A percentile compares a stretch with the other conserved stretches of the same genome.
Evolutionary conservation across 2,329 filamentous ascomycete genomes (phyloP).

Genomic region (Cladophialophora carrionii): DNA sequence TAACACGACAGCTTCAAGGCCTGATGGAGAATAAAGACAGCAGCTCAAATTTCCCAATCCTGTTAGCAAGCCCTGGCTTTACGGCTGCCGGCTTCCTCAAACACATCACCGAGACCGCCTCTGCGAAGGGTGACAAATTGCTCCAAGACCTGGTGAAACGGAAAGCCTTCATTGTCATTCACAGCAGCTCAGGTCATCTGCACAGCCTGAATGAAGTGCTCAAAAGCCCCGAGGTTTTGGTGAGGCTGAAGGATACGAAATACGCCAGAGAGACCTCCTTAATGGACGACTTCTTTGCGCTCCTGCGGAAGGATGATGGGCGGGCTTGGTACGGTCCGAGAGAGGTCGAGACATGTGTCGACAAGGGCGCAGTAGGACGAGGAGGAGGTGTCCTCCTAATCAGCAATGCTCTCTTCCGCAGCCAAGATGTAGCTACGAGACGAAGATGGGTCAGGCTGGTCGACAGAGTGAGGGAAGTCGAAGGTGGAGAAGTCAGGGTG

Average conservation of each 20-base stretch:
- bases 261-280: constrained; percentile 80
- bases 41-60: constrained; percentile 61
- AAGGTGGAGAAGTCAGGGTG: constrained; percentile 86
- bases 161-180: constrained; percentile 69
- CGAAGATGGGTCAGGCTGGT: constrained; percentile 83
- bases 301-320: constrained; percentile 81
- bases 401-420: constrained; percentile 84
- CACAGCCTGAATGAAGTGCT: constrained; percentile 88
- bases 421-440: constrained; percentile 73
- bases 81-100: constrained; percentile 78
- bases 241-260: constrained; percentile 80
- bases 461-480: constrained; percentile 76
- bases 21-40: constrained; percentile 48
- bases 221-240: constrained; percentile 74
- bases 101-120: constrained; percentile 66
- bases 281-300: constrained; percentile 80
- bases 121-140: constrained; percentile 71
- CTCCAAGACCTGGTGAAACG: constrained; percentile 61
- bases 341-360: constrained; percentile 80
- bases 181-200: constrained; percentile 81
- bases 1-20: constrained; percentile 79
- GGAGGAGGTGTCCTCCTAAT: constrained; percentile 85
- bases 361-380: constrained; percentile 82
- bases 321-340: constrained; percentile 86
- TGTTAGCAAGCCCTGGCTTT: constrained; percentile 89